Evolutionary conservation across 1,284 basidiomycete species (phyloP).

Genomic region (Irpex sp.): DNA sequence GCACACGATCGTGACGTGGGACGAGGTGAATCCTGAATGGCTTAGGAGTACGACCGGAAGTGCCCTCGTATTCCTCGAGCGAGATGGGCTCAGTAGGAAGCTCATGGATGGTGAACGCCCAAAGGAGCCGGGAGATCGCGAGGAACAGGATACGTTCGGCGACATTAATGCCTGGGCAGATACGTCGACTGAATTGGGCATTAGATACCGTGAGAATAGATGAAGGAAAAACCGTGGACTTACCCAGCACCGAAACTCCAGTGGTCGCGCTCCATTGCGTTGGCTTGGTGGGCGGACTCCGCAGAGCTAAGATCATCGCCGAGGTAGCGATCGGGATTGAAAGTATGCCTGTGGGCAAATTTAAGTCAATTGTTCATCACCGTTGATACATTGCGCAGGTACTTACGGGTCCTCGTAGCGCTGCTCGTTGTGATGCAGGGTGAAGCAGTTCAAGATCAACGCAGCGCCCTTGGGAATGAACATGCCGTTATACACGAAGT

Average conservation of each 20-base stretch:
- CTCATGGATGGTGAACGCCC: conserved; percentile 11
- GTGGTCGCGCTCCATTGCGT: conserved; percentile 38
- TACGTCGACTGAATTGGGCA: conserved; percentile 17
- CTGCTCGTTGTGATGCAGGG: conserved; percentile 33
- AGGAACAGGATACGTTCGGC: conserved; percentile 14
- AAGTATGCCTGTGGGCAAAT: conserved; percentile 10
- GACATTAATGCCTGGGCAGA: conserved; percentile 15
- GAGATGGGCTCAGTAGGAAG: conserved; percentile 12
- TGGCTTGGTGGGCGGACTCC: conserved; percentile 32
- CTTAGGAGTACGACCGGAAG: conserved; percentile 11
- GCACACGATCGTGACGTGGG: conserved; percentile 13
- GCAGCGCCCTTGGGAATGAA: conserved; percentile 36
- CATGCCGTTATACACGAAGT: conserved; percentile 34
- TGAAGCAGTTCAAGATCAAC: conserved; percentile 34
- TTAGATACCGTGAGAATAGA: neutral
- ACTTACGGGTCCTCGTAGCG: conserved; percentile 32
- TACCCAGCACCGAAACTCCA: conserved; percentile 37
- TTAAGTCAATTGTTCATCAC: neutral
- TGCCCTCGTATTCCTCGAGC: conserved; percentile 14
- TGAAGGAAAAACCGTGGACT: conserved; percentile 4
- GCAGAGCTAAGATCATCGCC: conserved; percentile 24
- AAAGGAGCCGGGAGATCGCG: conserved; percentile 13
- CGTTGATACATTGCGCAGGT: neutral
- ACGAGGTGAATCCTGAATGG: conserved; percentile 9
- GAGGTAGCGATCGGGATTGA: conserved; percentile 31